Conservation (phyloP, 2,329 filamentous ascomycete species). For the Apiospora arundinis region DNA sequence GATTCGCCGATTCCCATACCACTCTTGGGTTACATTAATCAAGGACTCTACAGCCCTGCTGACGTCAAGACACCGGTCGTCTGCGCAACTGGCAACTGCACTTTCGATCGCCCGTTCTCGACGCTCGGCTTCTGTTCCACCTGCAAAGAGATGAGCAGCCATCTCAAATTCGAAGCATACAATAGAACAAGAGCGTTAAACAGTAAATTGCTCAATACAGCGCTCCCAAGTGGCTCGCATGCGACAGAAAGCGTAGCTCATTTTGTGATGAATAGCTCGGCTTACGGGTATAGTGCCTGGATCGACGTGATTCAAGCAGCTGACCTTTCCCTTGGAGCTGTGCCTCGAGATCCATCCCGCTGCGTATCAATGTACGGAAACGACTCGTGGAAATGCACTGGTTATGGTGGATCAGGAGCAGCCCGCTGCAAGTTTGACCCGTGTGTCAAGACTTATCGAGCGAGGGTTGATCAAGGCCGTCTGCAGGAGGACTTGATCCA, state of each 20-base stretch:
- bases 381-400: slow-evolving; percentile 5
- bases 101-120: slow-evolving; percentile 5
- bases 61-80: slow-evolving; percentile 18
- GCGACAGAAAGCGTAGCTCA: neutral
- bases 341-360: too few species aligned
- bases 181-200: too few species aligned
- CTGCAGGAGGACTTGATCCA: neutral
- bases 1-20: neutral
- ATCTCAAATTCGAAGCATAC: neutral
- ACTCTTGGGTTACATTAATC: slow-evolving; percentile 1
- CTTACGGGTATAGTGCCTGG: neutral
- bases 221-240: slow-evolving; percentile 9
- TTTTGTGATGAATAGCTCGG: slow-evolving; percentile 2
- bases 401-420: slow-evolving; percentile 7
- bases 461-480: neutral
- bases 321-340: too few species aligned
- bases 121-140: slow-evolving; percentile 20
- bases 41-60: slow-evolving; percentile 6
- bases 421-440: slow-evolving; percentile 17
- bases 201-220: neutral
- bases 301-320: neutral
- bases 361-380: neutral
- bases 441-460: neutral
- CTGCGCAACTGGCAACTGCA: slow-evolving; percentile 17
- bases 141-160: slow-evolving; percentile 19